Conservation (phyloP, 176 grass and related monocot genomes). For the Triticum aestivum region IWGSC_CS_RefSeq_v2.1 NC_057794.1:546131185-546131684, state of each 20-base stretch:
- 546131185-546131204: too few relatives aligned
- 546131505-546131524: background rate
- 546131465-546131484: too few relatives aligned
- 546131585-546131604: background rate
- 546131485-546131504: too few relatives aligned
- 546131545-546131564: background rate
- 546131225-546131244: constrained; percentile 59
- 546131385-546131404: constrained; percentile 67
- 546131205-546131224: constrained; percentile 31
- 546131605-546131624: background rate
- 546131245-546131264: constrained; percentile 74
- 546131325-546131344: constrained; percentile 69
- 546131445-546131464: background rate
- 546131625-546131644: background rate
- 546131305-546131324: constrained; percentile 68
- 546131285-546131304: constrained; percentile 88
- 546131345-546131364: constrained; percentile 88
- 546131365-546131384: constrained; percentile 59
- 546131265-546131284: constrained; percentile 74
- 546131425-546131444: background rate
- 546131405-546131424: constrained; percentile 39
- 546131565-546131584: background rate
- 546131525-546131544: constrained; percentile 2
- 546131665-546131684: background rate
- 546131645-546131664: background rate